These are phyloP conservation scores for Canariomyces notabilis DNA, from an alignment of 2,329 filamentous ascomycete genomes.

Conservation along the genomic window DNA sequence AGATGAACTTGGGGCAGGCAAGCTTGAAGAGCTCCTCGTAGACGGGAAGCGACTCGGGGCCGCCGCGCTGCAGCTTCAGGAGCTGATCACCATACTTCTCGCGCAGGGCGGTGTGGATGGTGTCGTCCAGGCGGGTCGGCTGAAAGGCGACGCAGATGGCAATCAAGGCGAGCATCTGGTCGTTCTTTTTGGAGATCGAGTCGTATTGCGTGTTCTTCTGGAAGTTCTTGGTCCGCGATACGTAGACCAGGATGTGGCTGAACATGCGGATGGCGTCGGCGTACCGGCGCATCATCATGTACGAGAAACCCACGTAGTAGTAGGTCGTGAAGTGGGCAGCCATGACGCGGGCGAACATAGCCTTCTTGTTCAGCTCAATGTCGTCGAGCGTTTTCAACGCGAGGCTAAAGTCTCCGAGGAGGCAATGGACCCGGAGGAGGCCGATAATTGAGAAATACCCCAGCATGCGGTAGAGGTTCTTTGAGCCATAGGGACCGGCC, in stretches of 20 bases:
- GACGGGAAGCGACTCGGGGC: slow-evolving; percentile 88
- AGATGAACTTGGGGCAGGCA: slow-evolving; percentile 99
- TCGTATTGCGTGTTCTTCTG: slow-evolving; percentile 99
- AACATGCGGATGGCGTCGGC: slow-evolving; percentile 99
- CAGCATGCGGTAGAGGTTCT: slow-evolving; percentile 95
- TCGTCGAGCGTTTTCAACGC: slow-evolving; percentile 98
- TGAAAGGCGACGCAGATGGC: slow-evolving; percentile 98
- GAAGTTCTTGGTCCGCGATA: slow-evolving; percentile 99
- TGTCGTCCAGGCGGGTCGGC: slow-evolving; percentile 94
- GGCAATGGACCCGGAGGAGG: slow-evolving; percentile 88
- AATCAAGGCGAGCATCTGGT: slow-evolving; percentile 99
- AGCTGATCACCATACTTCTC: slow-evolving; percentile 99
- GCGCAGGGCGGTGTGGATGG: slow-evolving; percentile 93
- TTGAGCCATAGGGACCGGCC: slow-evolving; percentile 90
- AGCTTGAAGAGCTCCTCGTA: slow-evolving; percentile 98
- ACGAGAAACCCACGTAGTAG: slow-evolving; percentile 99
- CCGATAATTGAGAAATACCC: slow-evolving; percentile 99
- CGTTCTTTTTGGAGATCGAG: slow-evolving; percentile 99
- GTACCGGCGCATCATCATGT: slow-evolving; percentile 99
- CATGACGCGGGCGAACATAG: slow-evolving; percentile 99
- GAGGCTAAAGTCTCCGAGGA: slow-evolving; percentile 95
- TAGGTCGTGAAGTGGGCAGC: slow-evolving; percentile 99
- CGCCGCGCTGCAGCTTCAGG: slow-evolving; percentile 90
- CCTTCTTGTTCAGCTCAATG: slow-evolving; percentile 99
- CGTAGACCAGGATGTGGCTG: slow-evolving; percentile 98